A percentile compares a stretch with the other conserved stretches of the same genome.
These are phyloP conservation scores for Zizania palustris DNA, from an alignment of 202 grass and related monocot species.

Conservation along the genomic window DNA sequence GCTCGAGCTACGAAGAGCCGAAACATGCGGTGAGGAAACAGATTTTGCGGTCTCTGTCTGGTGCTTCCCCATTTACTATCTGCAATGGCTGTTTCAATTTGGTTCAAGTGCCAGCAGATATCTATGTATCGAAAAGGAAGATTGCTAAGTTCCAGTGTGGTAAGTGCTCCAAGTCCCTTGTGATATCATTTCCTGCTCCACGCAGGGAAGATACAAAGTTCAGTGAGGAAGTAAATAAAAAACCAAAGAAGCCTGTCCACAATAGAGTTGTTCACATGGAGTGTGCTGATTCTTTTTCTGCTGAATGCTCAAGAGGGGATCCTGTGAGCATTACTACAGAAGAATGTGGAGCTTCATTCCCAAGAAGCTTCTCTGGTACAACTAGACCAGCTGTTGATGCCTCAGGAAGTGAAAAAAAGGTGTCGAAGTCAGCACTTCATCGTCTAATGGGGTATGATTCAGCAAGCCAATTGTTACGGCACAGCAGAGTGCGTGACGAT, in stretches of 20 bases:
- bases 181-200: slow-evolving; percentile 59
- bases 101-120: slow-evolving; percentile 80
- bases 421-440: slow-evolving; percentile 66
- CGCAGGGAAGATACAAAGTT: slow-evolving; percentile 10
- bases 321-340: slow-evolving; percentile 36
- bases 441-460: slow-evolving; percentile 94
- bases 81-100: slow-evolving; percentile 76
- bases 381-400: slow-evolving; percentile 46
- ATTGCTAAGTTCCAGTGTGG: slow-evolving; percentile 75
- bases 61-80: slow-evolving; percentile 71
- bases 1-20: slow-evolving; percentile 51
- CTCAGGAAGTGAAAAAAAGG: slow-evolving; percentile 44
- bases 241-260: slow-evolving; percentile 8
- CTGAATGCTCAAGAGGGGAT: slow-evolving; percentile 35
- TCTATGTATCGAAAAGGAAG: slow-evolving; percentile 66
- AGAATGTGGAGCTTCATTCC: slow-evolving; percentile 50
- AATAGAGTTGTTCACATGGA: slow-evolving; percentile 29
- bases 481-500: slow-evolving; percentile 39
- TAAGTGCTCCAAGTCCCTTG: slow-evolving; percentile 68
- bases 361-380: slow-evolving; percentile 58
- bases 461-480: slow-evolving; percentile 74
- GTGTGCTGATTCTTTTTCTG: slow-evolving; percentile 39
- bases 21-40: slow-evolving; percentile 59
- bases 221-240: slow-evolving; percentile 23
- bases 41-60: slow-evolving; percentile 72